phyloP scores from a whole-genome alignment of 202 grass and related monocot species.

The Schoenoplectus triqueter region DNA sequence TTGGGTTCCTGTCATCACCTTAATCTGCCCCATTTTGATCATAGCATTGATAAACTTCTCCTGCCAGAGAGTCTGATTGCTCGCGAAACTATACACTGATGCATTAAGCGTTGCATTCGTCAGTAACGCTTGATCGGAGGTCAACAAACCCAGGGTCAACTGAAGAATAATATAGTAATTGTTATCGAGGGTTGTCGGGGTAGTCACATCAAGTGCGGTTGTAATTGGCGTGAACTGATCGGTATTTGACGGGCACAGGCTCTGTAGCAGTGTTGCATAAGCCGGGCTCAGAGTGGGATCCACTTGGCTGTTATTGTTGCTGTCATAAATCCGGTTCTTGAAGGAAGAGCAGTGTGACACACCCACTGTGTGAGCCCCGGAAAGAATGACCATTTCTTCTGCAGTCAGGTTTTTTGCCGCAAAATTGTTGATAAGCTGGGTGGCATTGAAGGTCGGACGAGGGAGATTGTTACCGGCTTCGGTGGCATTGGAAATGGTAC shows the following conservation, averaged over 20 bases:
- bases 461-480: conserved; percentile 48
- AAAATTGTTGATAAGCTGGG: conserved; percentile 56
- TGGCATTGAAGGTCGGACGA: conserved; percentile 42
- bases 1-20: conserved; percentile 65
- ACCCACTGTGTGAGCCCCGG: conserved; percentile 76
- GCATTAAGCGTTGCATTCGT: conserved; percentile 60
- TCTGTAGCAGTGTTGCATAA: conserved; percentile 59
- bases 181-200: conserved; percentile 71
- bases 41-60: conserved; percentile 64
- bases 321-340: conserved; percentile 52
- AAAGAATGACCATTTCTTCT: conserved; percentile 88
- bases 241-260: conserved; percentile 58
- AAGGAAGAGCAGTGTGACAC: conserved; percentile 71
- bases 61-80: conserved; percentile 69
- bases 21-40: conserved; percentile 74
- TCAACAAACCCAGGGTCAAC: conserved; percentile 62
- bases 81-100: conserved; percentile 53
- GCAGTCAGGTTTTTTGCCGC: conserved; percentile 59
- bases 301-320: conserved; percentile 39
- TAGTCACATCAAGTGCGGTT: conserved; percentile 49
- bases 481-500: conserved; percentile 39
- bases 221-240: conserved; percentile 41
- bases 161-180: conserved; percentile 75
- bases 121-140: conserved; percentile 72
- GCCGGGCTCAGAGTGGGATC: conserved; percentile 59